Base-by-base conservation (phyloP, 176 grass and related monocot species). In the Avena eriantha region DNA sequence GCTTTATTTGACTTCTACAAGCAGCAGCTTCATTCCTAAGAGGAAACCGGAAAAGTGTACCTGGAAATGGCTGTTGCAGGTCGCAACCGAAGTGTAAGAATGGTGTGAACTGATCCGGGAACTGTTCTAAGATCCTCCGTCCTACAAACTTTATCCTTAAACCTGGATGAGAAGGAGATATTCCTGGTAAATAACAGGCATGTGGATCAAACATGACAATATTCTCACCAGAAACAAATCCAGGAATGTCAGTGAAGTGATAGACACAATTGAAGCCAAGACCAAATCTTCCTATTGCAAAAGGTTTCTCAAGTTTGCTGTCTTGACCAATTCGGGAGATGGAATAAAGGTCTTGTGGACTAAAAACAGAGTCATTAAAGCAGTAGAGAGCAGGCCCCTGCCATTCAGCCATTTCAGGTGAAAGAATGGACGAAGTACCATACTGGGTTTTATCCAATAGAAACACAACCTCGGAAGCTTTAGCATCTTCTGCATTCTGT, bases 391-490 rank as follows among this genome's bases (percentile, higher is more conserved):
- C 91, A 86, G 96, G 93, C 7, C 96, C 96, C 88, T 98, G 96
- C 96, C 96, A 98, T 90, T 98, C 93, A 91, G 92, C 91, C 93
- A 98, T 95, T 95, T 98, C 91, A 90, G 96, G 96, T 84, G 96
- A 98, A 89, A 98, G 93, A 92, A 98, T 89, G 56, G 96, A 98
- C 68, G 96, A 98, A 83, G 92, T 98, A 13, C 96, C 93, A 85
- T 98, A 98, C 22, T 95, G 90, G 85, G 92, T 98, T 77, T 98
- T 98, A 83, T 98, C 96, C 84, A 98, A 84, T 21, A 98, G 82
- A 92, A 98, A 98, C 78, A 95, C 80, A 80, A 98, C 93, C 90
- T 98, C 96, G 90, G 93, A 98, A 76, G 96, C 96, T 85, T 95
- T 85, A 80, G 96, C 96, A 88, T 98, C 96, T 89, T 98, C 96